Conservation (phyloP, 805 yeast species). For the Lipomyces oligophaga region DNA sequence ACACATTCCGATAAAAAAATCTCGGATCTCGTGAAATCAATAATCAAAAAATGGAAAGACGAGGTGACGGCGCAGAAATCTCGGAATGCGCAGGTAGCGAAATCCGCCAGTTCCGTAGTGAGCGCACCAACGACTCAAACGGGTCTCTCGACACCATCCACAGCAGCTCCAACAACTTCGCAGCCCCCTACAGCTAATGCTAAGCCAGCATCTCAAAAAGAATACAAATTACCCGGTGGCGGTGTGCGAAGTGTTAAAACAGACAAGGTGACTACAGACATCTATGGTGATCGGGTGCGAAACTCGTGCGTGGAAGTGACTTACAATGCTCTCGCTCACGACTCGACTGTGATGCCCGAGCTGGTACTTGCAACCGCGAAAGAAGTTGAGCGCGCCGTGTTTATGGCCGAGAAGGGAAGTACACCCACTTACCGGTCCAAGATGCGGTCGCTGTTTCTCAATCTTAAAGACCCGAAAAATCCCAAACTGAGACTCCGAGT, state of each 20-base stretch:
- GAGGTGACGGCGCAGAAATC: constrained; percentile 53
- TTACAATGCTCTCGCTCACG: constrained; percentile 86
- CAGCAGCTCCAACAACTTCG: constrained; percentile 14
- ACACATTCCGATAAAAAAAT: constrained; percentile 60
- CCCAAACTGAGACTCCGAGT: constrained; percentile 75
- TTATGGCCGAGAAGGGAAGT: constrained; percentile 50
- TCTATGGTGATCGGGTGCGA: constrained; percentile 74
- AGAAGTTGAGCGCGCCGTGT: constrained; percentile 71
- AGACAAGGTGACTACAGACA: constrained; percentile 69
- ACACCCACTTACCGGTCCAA: constrained; percentile 67
- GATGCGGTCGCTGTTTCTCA: constrained; percentile 80
- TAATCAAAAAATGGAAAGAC: constrained; percentile 88
- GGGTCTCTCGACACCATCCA: too few species aligned
- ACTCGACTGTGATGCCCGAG: constrained; percentile 56
- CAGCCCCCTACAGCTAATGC: constrained; percentile 26
- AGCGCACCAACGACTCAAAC: too few species aligned
- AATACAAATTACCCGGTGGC: constrained; percentile 34
- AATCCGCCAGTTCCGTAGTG: neutral
- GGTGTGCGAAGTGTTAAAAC: constrained; percentile 69
- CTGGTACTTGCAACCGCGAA: constrained; percentile 60
- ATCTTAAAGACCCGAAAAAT: constrained; percentile 82
- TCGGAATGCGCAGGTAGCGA: neutral
- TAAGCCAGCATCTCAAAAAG: constrained; percentile 2
- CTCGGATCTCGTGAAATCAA: constrained; percentile 66
- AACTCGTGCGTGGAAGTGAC: constrained; percentile 79